phyloP scores from a whole-genome alignment of 1,139 yeast genomes.

The Zygoascus sp. region DNA sequence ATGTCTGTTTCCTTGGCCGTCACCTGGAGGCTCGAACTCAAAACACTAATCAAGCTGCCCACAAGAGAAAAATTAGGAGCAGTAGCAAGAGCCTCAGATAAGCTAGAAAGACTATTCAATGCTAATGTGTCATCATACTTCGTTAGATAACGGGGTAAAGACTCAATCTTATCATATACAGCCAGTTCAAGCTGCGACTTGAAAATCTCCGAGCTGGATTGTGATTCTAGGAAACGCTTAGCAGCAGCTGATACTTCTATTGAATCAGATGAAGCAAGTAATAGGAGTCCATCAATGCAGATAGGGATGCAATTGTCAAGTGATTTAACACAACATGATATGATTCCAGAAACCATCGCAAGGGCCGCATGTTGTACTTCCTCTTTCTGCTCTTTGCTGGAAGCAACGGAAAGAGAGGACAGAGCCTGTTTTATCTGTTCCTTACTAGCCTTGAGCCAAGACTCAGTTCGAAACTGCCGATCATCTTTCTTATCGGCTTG shows the following conservation, averaged over 20 bases:
- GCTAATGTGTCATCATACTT: constrained; percentile 27
- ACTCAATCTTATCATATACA: constrained; percentile 30
- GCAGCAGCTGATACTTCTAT: constrained; percentile 14
- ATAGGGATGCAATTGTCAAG: constrained; percentile 37
- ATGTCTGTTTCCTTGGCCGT: constrained; percentile 3
- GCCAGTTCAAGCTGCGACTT: constrained; percentile 21
- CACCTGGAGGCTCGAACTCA: constrained; percentile 2
- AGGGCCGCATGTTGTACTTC: constrained; percentile 36
- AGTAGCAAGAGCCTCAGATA: constrained; percentile 4
- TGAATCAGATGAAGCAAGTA: constrained; percentile 18
- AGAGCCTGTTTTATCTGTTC: constrained; percentile 47
- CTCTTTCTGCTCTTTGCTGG: constrained; percentile 15
- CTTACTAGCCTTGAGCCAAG: constrained; percentile 65
- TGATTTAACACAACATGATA: constrained; percentile 33
- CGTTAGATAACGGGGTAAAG: constrained; percentile 30
- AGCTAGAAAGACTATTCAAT: not conserved
- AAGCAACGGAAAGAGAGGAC: constrained; percentile 19
- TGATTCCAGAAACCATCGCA: constrained; percentile 31
- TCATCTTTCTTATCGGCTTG: constrained; percentile 14
- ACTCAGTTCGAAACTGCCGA: constrained; percentile 41
- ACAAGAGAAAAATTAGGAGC: not conserved
- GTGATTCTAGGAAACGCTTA: constrained; percentile 28
- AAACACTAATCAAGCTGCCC: not conserved
- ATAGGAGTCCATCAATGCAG: constrained; percentile 31
- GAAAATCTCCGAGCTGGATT: constrained; percentile 23